Evolutionary conservation across 371 early-diverging fungal species (phyloP).

Genomic region (Apophysomyces ossiformis): DNA sequence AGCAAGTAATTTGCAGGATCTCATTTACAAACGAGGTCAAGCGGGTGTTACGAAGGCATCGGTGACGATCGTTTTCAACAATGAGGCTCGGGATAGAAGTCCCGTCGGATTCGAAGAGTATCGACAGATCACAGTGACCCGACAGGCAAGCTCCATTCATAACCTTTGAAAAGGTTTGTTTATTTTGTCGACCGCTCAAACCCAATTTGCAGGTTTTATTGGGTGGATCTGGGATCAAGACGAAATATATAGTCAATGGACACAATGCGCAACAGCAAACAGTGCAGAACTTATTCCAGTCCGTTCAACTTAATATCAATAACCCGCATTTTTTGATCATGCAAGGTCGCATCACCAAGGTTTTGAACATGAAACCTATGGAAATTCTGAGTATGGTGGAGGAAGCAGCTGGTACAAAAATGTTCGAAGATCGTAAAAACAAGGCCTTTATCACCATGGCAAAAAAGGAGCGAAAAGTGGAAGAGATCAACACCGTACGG

Average conservation of each 20-base stretch:
- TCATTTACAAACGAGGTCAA: conserved; percentile 98
- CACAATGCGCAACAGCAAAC: conserved; percentile 90
- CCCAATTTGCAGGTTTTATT: conserved; percentile 69
- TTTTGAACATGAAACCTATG: conserved; percentile 98
- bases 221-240: conserved; percentile 72
- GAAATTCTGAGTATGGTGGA: conserved; percentile 98
- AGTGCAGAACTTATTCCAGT: conserved; percentile 92
- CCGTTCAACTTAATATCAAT: conserved; percentile 97
- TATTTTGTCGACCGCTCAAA: too few relatives aligned
- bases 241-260: conserved; percentile 97
- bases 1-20: conserved; percentile 92
- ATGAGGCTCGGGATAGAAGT: conserved; percentile 81
- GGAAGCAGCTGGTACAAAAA: conserved; percentile 98
- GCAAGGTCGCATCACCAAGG: conserved; percentile 99
- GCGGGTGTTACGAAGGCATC: conserved; percentile 97
- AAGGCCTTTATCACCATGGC: conserved; percentile 93
- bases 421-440: conserved; percentile 98
- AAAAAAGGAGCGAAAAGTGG: conserved; percentile 96
- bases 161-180: neutral
- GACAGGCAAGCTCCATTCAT: conserved; percentile 74
- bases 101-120: conserved; percentile 93
- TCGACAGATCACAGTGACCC: conserved; percentile 90
- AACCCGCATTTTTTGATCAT: conserved; percentile 99
- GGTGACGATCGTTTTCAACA: conserved; percentile 96
- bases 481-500: conserved; percentile 81